Evolutionary conservation across 805 yeast species (phyloP), one percentile per base, ranked within the genome.

Genomic region (Cyberlindnera maritima): DNA sequence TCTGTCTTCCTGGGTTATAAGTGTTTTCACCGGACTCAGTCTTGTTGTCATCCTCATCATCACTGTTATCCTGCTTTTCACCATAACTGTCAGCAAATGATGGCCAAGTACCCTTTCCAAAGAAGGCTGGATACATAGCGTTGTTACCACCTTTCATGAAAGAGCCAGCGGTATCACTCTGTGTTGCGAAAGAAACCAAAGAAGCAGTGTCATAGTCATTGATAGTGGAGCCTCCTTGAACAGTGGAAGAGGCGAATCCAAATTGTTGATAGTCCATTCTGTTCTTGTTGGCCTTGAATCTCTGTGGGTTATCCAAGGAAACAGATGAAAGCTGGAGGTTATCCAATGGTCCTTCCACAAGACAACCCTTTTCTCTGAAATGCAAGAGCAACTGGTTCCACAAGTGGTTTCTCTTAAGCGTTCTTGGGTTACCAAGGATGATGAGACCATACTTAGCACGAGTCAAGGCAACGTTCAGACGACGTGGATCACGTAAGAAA

Each of bases 281-380:
- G 38, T 43, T 35, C 42, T 43, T 46, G 38, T 55, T 58, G 17
- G 34, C 25, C 41, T 42, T 50, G 39, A 33, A 43, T 25, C 44
- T 52, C 12, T 43, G 36, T 15, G 67, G 67, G 53, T 62, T 67
- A 18, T 61, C 63, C 49, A 72, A 70, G 53, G 79, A 85, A 19
- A 85, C 81, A 48, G 83, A 72, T 49, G 90, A 82, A 42, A 85
- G 67, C 62, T 85, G 94, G 52, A 91, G 72, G 56, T 81, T 86
- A 49, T 85, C 92, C 54, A 91, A 71, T 2, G 88, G 81, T 11
- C 97, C 97, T 64, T 91, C 97, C 23, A 91, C 97, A 28, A 91
- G 70, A 65, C 95, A 86, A 1, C 96, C 96, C 46, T 77, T 79
- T 56, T 88, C 92, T 66, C 96, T 75, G 68, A 79, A 90, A 62